Conservation (phyloP, 768 basidiomycete species). For the Pleurotus salmoneostramineus region DNA sequence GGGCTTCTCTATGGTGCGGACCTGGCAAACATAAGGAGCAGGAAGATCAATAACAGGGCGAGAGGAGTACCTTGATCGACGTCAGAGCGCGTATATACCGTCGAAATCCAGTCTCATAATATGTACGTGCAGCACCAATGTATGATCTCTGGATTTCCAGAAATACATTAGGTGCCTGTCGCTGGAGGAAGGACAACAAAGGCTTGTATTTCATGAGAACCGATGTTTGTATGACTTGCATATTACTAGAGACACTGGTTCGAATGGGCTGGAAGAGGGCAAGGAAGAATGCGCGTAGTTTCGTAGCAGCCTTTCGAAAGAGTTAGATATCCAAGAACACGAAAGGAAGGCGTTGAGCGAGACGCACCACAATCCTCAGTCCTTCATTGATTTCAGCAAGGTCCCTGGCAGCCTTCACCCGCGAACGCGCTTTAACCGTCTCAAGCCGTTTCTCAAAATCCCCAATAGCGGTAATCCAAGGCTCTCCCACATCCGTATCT, state of each 20-base stretch:
- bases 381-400: conserved; percentile 83
- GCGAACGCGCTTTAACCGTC: conserved; percentile 63
- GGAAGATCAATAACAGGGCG: background rate
- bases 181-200: conserved; percentile 81
- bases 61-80: conserved; percentile 60
- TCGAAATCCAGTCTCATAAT: conserved; percentile 94
- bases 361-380: conserved; percentile 78
- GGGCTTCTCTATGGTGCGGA: conserved; percentile 66
- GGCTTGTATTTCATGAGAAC: conserved; percentile 79
- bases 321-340: no score
- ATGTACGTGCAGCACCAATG: conserved; percentile 74
- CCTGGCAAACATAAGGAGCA: no score
- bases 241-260: conserved; percentile 81
- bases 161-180: conserved; percentile 79
- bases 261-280: conserved; percentile 81
- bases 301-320: conserved; percentile 73
- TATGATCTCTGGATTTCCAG: conserved; percentile 88
- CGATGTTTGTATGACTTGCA: conserved; percentile 89
- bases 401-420: conserved; percentile 86
- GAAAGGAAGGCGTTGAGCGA: background rate
- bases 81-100: conserved; percentile 82
- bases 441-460: conserved; percentile 77
- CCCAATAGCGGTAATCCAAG: conserved; percentile 82
- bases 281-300: conserved; percentile 84
- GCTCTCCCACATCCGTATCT: conserved; percentile 80